Conservation (phyloP, 345 rosid genomes). For the Brassica cretica region DNA sequence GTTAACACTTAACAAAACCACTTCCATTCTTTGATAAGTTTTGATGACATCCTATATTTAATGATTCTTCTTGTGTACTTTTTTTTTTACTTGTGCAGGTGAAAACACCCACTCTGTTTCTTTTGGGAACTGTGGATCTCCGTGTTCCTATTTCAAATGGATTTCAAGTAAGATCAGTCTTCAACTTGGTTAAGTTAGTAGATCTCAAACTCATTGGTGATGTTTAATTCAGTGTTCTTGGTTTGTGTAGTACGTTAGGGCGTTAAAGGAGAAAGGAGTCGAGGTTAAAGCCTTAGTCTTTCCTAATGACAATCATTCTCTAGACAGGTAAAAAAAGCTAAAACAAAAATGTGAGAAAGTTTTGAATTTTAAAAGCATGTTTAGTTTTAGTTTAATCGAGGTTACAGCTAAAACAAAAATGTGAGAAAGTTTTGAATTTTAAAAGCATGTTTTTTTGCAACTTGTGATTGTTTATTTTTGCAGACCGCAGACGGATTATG, state of each 20-base stretch:
- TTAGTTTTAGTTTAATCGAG: too few relatives aligned
- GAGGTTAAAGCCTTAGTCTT: slow-evolving; percentile 66
- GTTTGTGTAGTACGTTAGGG: slow-evolving; percentile 63
- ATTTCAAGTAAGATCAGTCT: slow-evolving; percentile 61
- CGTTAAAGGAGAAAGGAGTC: slow-evolving; percentile 78
- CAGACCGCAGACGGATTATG: slow-evolving; percentile 86
- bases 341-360: not conserved
- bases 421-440: not conserved
- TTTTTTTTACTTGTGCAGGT: slow-evolving; percentile 49
- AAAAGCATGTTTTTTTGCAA: not conserved
- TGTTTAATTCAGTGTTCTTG: slow-evolving; percentile 15
- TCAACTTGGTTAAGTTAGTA: not conserved
- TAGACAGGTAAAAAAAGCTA: slow-evolving; percentile 56
- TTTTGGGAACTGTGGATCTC: slow-evolving; percentile 82
- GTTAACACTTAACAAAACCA: slow-evolving; percentile 39
- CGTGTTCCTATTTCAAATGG: slow-evolving; percentile 86
- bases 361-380: not conserved
- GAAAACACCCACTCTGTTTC: slow-evolving; percentile 83
- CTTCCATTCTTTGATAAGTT: not conserved
- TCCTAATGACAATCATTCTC: slow-evolving; percentile 71
- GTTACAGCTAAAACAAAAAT: not conserved
- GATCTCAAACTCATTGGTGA: not conserved
- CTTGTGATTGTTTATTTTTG: slow-evolving; percentile 28
- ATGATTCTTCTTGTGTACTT: not conserved
- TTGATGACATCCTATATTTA: not conserved